Conservation (phyloP, 2,329 filamentous ascomycete species). For the Phoma sp. region DNA sequence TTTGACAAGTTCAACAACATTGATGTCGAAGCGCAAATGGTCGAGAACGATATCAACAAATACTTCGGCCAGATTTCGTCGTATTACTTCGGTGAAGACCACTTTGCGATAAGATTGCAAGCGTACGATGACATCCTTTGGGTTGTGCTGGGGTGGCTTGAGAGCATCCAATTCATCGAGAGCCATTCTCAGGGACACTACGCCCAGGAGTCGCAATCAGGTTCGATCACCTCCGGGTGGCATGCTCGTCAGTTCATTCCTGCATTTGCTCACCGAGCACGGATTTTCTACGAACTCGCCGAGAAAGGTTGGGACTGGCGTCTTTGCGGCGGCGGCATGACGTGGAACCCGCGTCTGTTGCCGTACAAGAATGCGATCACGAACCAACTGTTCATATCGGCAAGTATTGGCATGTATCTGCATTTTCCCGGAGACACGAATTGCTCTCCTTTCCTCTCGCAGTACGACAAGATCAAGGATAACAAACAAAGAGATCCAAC, state of each 20-base stretch:
- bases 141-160: slow-evolving; percentile 92
- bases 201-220: slow-evolving; percentile 20
- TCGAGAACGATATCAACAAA: slow-evolving; percentile 80
- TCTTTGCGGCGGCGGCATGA: slow-evolving; percentile 86
- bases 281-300: slow-evolving; percentile 84
- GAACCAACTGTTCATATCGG: slow-evolving; percentile 86
- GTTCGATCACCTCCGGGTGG: slow-evolving; percentile 56
- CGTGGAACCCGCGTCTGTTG: slow-evolving; percentile 75
- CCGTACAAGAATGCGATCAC: slow-evolving; percentile 98
- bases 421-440: slow-evolving; percentile 84
- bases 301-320: slow-evolving; percentile 79
- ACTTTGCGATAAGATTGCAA: slow-evolving; percentile 73
- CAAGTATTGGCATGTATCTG: slow-evolving; percentile 87
- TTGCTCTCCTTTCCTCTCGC: slow-evolving; percentile 67
- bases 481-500: slow-evolving; percentile 1
- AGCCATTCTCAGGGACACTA: slow-evolving; percentile 72
- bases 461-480: slow-evolving; percentile 22
- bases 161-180: slow-evolving; percentile 76
- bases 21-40: slow-evolving; percentile 52
- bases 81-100: slow-evolving; percentile 88
- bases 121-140: slow-evolving; percentile 95
- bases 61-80: slow-evolving; percentile 79
- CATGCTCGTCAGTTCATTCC: slow-evolving; percentile 77
- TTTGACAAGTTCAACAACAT: slow-evolving; percentile 35
- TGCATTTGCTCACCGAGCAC: slow-evolving; percentile 80